These are phyloP conservation scores for Penicillium ucsense DNA, from an alignment of 495 filamentous ascomycete genomes.

Conservation along the genomic window DNA sequence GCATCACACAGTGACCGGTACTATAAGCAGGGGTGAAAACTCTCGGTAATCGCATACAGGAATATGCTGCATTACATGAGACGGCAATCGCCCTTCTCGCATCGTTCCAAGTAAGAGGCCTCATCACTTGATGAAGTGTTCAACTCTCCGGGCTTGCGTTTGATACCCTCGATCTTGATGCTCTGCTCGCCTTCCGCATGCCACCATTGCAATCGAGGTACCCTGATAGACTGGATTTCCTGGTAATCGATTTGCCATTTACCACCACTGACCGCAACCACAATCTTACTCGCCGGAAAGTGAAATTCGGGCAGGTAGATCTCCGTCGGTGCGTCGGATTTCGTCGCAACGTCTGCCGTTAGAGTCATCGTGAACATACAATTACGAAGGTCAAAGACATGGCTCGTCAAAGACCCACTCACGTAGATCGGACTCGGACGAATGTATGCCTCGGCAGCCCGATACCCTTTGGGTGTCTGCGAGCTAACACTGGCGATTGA, in stretches of 20 bases:
- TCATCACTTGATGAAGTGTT: constrained; percentile 37
- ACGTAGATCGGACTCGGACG: constrained; percentile 74
- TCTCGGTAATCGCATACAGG: background rate
- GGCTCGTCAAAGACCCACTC: constrained; percentile 54
- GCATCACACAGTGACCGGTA: no score
- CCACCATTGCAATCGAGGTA: constrained; percentile 82
- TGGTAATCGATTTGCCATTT: constrained; percentile 78
- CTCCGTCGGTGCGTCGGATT: constrained; percentile 60
- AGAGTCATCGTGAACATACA: constrained; percentile 64
- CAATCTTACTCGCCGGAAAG: constrained; percentile 64
- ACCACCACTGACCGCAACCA: constrained; percentile 68
- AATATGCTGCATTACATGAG: constrained; percentile 37
- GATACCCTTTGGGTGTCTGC: constrained; percentile 55
- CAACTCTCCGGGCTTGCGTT: constrained; percentile 44
- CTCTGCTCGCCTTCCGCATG: constrained; percentile 76
- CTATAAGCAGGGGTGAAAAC: background rate
- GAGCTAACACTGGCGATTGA: constrained; percentile 56
- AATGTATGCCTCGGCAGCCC: constrained; percentile 86
- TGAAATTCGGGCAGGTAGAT: constrained; percentile 89
- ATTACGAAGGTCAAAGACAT: constrained; percentile 69
- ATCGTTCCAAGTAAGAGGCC: constrained; percentile 53
- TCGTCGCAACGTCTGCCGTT: constrained; percentile 38
- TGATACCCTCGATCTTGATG: constrained; percentile 67
- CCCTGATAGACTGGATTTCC: constrained; percentile 52
- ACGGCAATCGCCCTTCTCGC: constrained; percentile 40